These are phyloP conservation scores for Picea glauca DNA, from an alignment of 75 land plant species.

Conservation along the genomic window DNA sequence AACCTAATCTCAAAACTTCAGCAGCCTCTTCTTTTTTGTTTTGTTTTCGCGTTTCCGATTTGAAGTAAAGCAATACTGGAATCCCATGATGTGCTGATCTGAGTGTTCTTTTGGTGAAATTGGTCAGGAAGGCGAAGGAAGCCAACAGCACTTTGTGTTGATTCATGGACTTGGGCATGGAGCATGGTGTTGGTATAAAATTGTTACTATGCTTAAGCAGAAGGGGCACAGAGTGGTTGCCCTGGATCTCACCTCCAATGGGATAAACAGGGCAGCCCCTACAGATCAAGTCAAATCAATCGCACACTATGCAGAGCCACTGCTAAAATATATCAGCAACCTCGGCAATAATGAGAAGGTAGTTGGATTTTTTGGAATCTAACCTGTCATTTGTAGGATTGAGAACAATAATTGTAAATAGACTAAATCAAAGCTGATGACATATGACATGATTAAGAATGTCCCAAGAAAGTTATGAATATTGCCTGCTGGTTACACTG, in stretches of 20 bases:
- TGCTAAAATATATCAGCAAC: neutral
- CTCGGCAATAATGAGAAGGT: conserved; percentile 5
- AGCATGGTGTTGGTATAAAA: conserved; percentile 41
- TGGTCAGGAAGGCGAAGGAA: neutral
- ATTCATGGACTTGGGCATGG: conserved; percentile 39
- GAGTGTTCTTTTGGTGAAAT: neutral
- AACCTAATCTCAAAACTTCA: neutral
- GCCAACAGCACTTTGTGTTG: conserved; percentile 28
- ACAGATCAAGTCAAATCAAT: conserved; percentile 7
- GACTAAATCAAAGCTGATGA: too few relatives aligned
- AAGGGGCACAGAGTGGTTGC: conserved; percentile 23
- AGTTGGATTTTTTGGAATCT: too few relatives aligned
- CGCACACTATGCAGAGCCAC: neutral
- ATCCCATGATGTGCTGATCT: neutral
- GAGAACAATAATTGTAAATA: too few relatives aligned
- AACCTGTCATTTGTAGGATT: too few relatives aligned
- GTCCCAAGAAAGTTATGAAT: too few relatives aligned
- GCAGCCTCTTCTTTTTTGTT: too few relatives aligned
- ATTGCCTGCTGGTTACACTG: too few relatives aligned
- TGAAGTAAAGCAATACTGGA: neutral
- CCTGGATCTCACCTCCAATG: conserved; percentile 31
- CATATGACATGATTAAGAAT: too few relatives aligned
- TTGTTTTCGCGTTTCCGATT: neutral
- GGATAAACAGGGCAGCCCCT: conserved; percentile 15
- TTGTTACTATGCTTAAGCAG: conserved; percentile 17